phyloP scores from a whole-genome alignment of 2,329 filamentous ascomycete genomes.

The Aspergillus sclerotialis region DNA sequence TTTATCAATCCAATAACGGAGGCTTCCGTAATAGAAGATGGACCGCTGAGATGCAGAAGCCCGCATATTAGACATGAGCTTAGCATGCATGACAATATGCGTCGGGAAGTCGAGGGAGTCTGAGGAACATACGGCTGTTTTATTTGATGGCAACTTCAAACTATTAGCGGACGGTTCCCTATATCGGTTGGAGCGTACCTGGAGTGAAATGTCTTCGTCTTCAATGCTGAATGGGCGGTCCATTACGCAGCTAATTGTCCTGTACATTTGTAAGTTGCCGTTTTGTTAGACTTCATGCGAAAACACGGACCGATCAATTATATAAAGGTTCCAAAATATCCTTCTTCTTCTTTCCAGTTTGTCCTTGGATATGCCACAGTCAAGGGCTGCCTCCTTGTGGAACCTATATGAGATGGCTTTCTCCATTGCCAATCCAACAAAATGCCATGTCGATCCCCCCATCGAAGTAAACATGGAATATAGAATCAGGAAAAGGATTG shows the following conservation, averaged over 20 bases:
- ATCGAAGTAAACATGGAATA: conserved; percentile 15
- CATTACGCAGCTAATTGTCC: conserved; percentile 12
- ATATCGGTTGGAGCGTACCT: conserved; percentile 4
- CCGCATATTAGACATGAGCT: conserved; percentile 10
- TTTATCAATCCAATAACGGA: conserved; percentile 12
- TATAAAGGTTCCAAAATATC: conserved; percentile 16
- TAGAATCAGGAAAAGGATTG: conserved; percentile 15
- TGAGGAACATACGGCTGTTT: no score
- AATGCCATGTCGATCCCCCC: conserved; percentile 25
- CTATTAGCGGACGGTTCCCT: not conserved
- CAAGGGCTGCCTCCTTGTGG: conserved; percentile 14
- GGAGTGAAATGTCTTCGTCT: conserved; percentile 13
- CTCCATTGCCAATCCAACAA: conserved; percentile 23
- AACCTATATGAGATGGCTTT: conserved; percentile 20
- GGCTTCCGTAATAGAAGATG: conserved; percentile 11
- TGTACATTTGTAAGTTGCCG: conserved; percentile 3
- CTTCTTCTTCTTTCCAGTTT: conserved; percentile 4
- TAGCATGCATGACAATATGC: conserved; percentile 12
- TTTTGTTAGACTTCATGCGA: not conserved
- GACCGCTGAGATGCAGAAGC: conserved; percentile 2
- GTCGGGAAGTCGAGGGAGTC: conserved; percentile 1
- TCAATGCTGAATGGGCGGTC: conserved; percentile 16
- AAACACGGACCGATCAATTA: conserved; percentile 11
- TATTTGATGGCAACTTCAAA: not conserved
- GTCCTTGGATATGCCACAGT: conserved; percentile 2